phyloP scores from a whole-genome alignment of 2,329 filamentous ascomycete species.

The Exophiala lecanii-corni region DNA sequence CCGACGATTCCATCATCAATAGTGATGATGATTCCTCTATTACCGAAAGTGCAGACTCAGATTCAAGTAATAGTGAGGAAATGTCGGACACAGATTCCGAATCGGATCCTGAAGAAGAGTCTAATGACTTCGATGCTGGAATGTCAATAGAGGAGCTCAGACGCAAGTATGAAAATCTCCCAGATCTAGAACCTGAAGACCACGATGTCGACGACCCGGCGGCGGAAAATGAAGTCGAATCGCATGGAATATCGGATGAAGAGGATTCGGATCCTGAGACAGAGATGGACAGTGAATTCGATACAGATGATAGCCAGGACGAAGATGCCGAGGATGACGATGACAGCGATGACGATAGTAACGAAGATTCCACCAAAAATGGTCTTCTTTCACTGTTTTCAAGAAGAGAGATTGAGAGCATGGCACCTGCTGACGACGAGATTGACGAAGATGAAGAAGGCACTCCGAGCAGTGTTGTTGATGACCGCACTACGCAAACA shows the following conservation, averaged over 20 bases:
- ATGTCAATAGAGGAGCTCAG: slow-evolving; percentile 45
- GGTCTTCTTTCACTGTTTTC: slow-evolving; percentile 47
- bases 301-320: slow-evolving; percentile 40
- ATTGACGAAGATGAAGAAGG: slow-evolving; percentile 22
- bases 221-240: neutral
- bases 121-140: slow-evolving; percentile 40
- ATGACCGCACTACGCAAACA: neutral
- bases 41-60: slow-evolving; percentile 34
- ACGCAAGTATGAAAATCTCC: slow-evolving; percentile 43
- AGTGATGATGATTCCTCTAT: slow-evolving; percentile 34
- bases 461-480: neutral
- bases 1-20: slow-evolving; percentile 18
- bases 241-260: neutral
- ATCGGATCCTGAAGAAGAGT: slow-evolving; percentile 39
- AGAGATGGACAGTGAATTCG: slow-evolving; percentile 47
- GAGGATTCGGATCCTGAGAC: slow-evolving; percentile 30
- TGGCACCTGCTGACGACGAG: slow-evolving; percentile 22
- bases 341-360: slow-evolving; percentile 41
- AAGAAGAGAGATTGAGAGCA: slow-evolving; percentile 34
- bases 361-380: slow-evolving; percentile 36
- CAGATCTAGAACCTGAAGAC: slow-evolving; percentile 21
- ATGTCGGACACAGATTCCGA: slow-evolving; percentile 45
- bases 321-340: slow-evolving; percentile 47
- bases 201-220: neutral
- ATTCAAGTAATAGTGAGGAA: slow-evolving; percentile 35